Conservation (phyloP, 805 yeast genomes). For the Candida khao-thaluensis region DNA sequence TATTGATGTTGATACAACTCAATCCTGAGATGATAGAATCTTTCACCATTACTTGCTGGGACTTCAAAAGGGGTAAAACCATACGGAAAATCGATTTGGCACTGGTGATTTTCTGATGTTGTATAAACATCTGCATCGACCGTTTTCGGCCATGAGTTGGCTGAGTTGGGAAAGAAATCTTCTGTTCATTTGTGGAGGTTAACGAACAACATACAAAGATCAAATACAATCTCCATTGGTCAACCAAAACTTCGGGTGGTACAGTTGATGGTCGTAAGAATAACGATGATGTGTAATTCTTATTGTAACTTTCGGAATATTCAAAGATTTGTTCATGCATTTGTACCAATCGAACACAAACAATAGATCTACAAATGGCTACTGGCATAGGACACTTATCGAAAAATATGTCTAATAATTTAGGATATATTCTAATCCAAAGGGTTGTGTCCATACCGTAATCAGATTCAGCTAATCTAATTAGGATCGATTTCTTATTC, state of each 20-base stretch:
- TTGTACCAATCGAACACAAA: constrained; percentile 85
- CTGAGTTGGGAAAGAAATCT: constrained; percentile 51
- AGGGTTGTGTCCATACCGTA: constrained; percentile 94
- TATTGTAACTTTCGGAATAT: constrained; percentile 45
- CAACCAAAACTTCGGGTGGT: constrained; percentile 70
- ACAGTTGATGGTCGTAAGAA: constrained; percentile 31
- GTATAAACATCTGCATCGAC: constrained; percentile 77
- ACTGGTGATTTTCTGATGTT: constrained; percentile 88
- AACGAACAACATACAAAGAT: constrained; percentile 90
- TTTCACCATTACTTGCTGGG: constrained; percentile 65
- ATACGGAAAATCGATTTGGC: constrained; percentile 86
- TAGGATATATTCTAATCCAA: constrained; percentile 91
- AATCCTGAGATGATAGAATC: constrained; percentile 90
- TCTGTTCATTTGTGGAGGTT: constrained; percentile 86
- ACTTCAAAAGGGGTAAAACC: constrained; percentile 77
- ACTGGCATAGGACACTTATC: constrained; percentile 88
- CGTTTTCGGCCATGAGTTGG: constrained; percentile 70
- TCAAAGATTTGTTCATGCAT: constrained; percentile 68
- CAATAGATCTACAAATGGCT: constrained; percentile 87
- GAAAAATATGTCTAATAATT: constrained; percentile 66
- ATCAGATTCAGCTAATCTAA: constrained; percentile 81
- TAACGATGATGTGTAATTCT: constrained; percentile 35
- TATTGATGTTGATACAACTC: constrained; percentile 86
- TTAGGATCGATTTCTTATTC: constrained; percentile 64
- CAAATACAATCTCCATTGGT: constrained; percentile 86